Evolutionary conservation across 1,284 basidiomycete genomes (phyloP), one percentile per base, ranked within the genome.

Genomic region (Irpex sp.): DNA sequence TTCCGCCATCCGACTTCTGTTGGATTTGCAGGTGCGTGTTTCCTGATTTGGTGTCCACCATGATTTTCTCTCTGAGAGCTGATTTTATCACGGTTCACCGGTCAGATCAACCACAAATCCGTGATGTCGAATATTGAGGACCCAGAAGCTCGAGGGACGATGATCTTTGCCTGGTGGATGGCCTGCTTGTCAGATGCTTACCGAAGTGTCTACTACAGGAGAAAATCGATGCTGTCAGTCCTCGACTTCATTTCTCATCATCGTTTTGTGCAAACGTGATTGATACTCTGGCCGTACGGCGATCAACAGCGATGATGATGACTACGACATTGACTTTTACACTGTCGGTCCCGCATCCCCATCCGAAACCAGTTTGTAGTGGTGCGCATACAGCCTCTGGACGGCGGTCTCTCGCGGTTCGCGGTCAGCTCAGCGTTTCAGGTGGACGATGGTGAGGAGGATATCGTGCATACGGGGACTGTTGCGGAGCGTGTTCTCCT

Each of bases 141-240:
- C 69, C 78, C 83, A 33, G 90, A 91, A 67, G 83, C 79, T 55
- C 82, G 87, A 59, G 87, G 88, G 21, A 90, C 87, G 3, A 89
- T 92, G 86, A 87, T 91, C 52, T 93, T 91, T 70, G 87, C 91
- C 1, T 96, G 93, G 91, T 88, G 86, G 84, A 78, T 84, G 73
- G 82, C 84, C 16, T 84, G 81, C 68, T 68, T 87, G 36, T 75
- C 78, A 3, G 88, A 90, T 63, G 82, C 84, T 0, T 84, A 82
- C 66, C 77, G 80, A 42, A 76, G 84, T 1, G 79, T 82, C 48
- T 87, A 85, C 71, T 84, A 85, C 71, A 79, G 85, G 45, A 76
- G 83, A 47, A 84, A 84, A 71, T 84, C 85, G 3, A 72, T 78
- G 66, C 72, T 87, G 87, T 92, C 61, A 81, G 90, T 72, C n/a